phyloP scores from a whole-genome alignment of 345 rosid species.

The Lepidium aucheri region DNA sequence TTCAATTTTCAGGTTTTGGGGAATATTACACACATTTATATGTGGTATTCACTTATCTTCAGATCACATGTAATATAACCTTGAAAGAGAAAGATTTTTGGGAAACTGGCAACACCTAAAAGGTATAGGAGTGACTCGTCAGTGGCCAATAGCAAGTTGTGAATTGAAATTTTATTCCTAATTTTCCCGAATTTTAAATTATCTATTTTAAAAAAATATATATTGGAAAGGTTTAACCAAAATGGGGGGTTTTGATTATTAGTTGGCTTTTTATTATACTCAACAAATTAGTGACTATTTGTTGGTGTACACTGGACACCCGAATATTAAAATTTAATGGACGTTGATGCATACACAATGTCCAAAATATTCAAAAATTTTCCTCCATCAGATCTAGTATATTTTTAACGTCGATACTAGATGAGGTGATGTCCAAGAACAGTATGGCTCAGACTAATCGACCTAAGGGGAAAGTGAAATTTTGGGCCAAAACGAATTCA shows the following conservation, averaged over 20 bases:
- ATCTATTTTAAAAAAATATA: neutral
- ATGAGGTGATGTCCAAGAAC: neutral
- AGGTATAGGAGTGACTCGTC: neutral
- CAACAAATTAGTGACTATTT: neutral
- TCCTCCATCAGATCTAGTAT: neutral
- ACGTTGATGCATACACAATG: neutral
- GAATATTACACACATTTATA: neutral
- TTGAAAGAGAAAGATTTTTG: neutral
- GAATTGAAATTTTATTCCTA: neutral
- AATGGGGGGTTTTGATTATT: neutral
- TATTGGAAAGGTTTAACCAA: neutral
- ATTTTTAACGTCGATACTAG: neutral
- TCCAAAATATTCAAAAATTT: neutral
- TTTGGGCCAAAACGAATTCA: too few species aligned
- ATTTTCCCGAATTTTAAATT: neutral
- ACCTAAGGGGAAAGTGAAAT: too few species aligned
- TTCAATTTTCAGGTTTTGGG: neutral
- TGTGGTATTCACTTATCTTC: neutral
- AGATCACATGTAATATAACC: neutral
- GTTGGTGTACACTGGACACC: constrained; percentile 1
- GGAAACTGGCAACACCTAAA: constrained; percentile 2
- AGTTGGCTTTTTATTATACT: neutral
- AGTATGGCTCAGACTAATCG: too few species aligned
- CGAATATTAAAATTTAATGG: neutral
- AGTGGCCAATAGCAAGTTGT: neutral